Evolutionary conservation across 257 asterid species (phyloP), one percentile per base, ranked within the genome.

Genomic region (Cruciata laevipes): DNA sequence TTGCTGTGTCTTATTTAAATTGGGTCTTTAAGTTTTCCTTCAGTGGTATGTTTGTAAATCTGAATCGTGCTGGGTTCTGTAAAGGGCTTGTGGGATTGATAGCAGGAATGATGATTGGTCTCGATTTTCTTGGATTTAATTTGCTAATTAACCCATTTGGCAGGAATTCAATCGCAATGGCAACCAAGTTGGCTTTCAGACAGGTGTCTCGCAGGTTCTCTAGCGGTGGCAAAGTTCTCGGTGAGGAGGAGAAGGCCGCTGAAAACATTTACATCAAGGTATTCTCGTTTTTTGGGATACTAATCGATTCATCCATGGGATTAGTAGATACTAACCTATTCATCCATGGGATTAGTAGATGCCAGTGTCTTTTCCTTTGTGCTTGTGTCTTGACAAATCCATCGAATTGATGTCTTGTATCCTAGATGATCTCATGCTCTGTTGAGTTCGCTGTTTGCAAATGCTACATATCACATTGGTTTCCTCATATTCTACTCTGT

Each of bases 161-260:
- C 83, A 80, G 87, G 83, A 75, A 74, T 11, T 70, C 42, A 12
- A 59, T 56, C 59, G 17, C 71, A 71, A 90, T 93, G 99, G 96
- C 95, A 38, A 68, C 89, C 31, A 82, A 94, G 76, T 84, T 75
- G 75, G 90, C 88, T 71, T 74, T 84, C 78, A 81, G 99, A 65
- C 81, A 76, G 67, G 66, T 86, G 33, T 77, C 95, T 53, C 92
- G 99, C 55, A 84, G 95, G 86, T 77, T 93, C 55, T 90, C 92
- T 68, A 84, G 94, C 63, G 44, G 85, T 70, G 95, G 97, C 65
- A 93, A 76, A 76, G 49, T 93, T 65, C 83, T 90, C 66, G 67
- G 92, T 38, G 96, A 93, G 91, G 99, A 93, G 84, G 99, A 90
- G 81, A 87, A 83, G 86, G 99, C 99, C 82, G 99, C 99, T 59